Conservation (phyloP, 129 eudicot genomes). For the Escallonia rubra region DNA sequence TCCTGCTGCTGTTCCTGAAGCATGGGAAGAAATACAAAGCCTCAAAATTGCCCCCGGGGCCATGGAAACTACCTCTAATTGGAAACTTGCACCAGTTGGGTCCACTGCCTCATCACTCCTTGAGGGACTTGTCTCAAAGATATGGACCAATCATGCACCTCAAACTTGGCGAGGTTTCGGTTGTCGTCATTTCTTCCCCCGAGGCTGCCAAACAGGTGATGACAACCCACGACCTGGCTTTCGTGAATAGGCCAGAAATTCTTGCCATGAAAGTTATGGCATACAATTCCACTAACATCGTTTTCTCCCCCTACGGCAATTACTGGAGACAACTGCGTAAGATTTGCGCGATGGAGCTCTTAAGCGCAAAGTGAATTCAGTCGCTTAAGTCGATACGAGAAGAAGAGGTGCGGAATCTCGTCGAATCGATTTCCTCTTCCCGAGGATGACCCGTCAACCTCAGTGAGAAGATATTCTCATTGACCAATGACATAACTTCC, state of each 20-base stretch:
- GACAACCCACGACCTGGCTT: slow-evolving; percentile 5
- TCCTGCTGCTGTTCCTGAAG: neutral
- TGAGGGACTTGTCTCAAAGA: neutral
- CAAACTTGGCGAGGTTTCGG: neutral
- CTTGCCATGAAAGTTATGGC: slow-evolving; percentile 1
- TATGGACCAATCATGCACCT: slow-evolving; percentile 4
- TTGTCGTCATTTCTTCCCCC: neutral
- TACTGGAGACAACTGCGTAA: slow-evolving; percentile 7
- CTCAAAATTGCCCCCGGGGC: neutral
- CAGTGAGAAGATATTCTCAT: neutral
- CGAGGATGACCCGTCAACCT: neutral
- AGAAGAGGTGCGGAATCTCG: slow-evolving; percentile 3
- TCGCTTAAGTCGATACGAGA: neutral
- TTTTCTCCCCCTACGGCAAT: neutral
- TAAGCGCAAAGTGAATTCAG: slow-evolving; percentile 7
- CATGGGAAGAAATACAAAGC: neutral
- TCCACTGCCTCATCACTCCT: slow-evolving; percentile 10
- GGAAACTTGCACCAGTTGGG: slow-evolving; percentile 9
- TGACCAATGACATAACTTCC: slow-evolving; percentile 5
- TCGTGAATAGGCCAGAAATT: slow-evolving; percentile 5
- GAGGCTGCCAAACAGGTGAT: slow-evolving; percentile 5
- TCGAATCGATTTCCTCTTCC: neutral
- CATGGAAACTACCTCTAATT: neutral
- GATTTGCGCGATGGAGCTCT: neutral
- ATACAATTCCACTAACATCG: slow-evolving; percentile 3